Percentiles rank a stretch among this genome's conserved stretches.
phyloP scores from a whole-genome alignment of 441 rosid genomes.

The Brassica balearica region DNA sequence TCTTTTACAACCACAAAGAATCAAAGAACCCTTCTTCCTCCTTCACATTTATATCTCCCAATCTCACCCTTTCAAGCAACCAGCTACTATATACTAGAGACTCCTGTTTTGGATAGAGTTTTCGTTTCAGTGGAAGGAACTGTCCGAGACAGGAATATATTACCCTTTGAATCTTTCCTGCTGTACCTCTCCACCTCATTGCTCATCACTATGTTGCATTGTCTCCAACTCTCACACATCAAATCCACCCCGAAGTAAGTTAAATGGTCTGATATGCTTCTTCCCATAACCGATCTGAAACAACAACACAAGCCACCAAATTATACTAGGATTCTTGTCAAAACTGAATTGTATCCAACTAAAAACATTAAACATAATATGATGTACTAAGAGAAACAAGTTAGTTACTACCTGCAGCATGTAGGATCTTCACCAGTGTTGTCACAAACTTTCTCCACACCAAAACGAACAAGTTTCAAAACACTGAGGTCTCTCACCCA shows the following conservation, averaged over 20 bases:
- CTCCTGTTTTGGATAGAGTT: background rate
- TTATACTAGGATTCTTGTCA: conserved; percentile 1
- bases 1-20: conserved; percentile 15
- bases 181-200: conserved; percentile 46
- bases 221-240: conserved; percentile 57
- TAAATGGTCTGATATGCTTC: conserved; percentile 75
- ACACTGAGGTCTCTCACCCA: conserved; percentile 72
- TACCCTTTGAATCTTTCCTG: conserved; percentile 62
- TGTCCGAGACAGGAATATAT: conserved; percentile 54
- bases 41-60: background rate
- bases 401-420: conserved; percentile 94
- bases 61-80: conserved; percentile 5
- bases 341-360: no score
- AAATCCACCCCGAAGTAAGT: conserved; percentile 68
- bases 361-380: no score
- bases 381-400: no score
- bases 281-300: conserved; percentile 74
- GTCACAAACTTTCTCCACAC: conserved; percentile 79
- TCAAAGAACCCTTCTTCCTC: conserved; percentile 17
- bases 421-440: conserved; percentile 85
- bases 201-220: conserved; percentile 76
- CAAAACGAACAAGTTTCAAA: conserved; percentile 59
- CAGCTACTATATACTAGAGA: conserved; percentile 7
- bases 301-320: background rate
- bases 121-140: conserved; percentile 32